Evolutionary conservation across 2,329 filamentous ascomycete genomes (phyloP).

Genomic region (Tothia fuscella): DNA sequence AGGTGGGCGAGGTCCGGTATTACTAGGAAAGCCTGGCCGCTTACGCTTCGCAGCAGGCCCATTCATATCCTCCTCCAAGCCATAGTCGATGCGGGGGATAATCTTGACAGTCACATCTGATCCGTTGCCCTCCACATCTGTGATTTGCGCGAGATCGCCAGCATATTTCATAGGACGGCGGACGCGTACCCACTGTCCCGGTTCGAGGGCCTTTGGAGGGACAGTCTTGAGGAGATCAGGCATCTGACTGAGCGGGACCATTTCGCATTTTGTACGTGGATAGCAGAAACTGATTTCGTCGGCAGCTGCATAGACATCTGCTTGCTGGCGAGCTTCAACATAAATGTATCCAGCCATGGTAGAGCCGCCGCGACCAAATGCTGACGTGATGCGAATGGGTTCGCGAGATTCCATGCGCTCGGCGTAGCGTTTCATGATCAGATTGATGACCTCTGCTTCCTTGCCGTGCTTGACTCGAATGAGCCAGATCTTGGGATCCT

Average conservation of each 20-base stretch:
- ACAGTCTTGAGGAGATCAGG: slow-evolving; percentile 85
- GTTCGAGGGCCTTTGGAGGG: slow-evolving; percentile 74
- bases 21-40: slow-evolving; percentile 46
- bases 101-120: slow-evolving; percentile 76
- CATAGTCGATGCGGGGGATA: slow-evolving; percentile 87
- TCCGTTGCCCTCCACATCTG: slow-evolving; percentile 87
- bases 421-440: slow-evolving; percentile 78
- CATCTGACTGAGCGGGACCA: slow-evolving; percentile 95
- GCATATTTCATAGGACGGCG: slow-evolving; percentile 68
- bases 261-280: slow-evolving; percentile 69
- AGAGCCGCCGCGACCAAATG: slow-evolving; percentile 76
- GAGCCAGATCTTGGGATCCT: slow-evolving; percentile 93
- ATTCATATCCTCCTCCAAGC: slow-evolving; percentile 64
- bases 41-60: slow-evolving; percentile 61
- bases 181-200: slow-evolving; percentile 85
- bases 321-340: slow-evolving; percentile 78
- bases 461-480: slow-evolving; percentile 91
- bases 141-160: slow-evolving; percentile 81
- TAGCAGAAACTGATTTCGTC: slow-evolving; percentile 85
- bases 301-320: slow-evolving; percentile 71
- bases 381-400: slow-evolving; percentile 72
- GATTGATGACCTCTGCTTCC: slow-evolving; percentile 80
- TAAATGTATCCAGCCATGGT: slow-evolving; percentile 89
- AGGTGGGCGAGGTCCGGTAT: slow-evolving; percentile 56
- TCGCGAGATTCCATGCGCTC: slow-evolving; percentile 68